Evolutionary conservation across 192 early-diverging fungal genomes (phyloP), one percentile per base, ranked within the genome.

Genomic region (Entomortierella lignicola): DNA sequence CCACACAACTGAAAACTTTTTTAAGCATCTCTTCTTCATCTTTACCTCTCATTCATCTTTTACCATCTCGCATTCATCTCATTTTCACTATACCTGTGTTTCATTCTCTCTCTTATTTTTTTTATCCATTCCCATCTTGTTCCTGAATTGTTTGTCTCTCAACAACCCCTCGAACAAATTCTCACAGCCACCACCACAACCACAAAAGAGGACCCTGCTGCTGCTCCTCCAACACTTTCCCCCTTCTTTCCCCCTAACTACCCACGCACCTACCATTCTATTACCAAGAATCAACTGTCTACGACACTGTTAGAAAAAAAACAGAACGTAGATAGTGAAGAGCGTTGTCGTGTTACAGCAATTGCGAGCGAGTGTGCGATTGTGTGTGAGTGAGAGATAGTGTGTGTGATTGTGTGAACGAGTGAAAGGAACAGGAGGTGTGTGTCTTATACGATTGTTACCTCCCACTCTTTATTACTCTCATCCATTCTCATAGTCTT

Each of bases 1-100:
- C n/a, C n/a, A n/a, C 32, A 29, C 18, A 11, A 29, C 6, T 27
- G 29, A 25, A 5, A 8, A 25, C 13, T 15, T 26, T 48, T 18
- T 18, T 62, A n/a, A 30, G 44, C 7, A 18, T 37, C 29, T 30
- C 5, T 51, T 12, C 1, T 21, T 29, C 48, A 37, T 50, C 20
- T 63, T 63, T 10, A 23, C 20, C 26, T 63, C 48, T 25, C 47
- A 32, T 52, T 63, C 61, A 30, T 43, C 20, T 1, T 43, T 43
- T 21, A 4, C n/a, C n/a, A n/a, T n/a, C n/a, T n/a, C n/a, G n/a
- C n/a, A n/a, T n/a, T n/a, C n/a, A n/a, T n/a, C n/a, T n/a, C n/a
- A n/a, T n/a, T n/a, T n/a, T n/a, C n/a, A n/a, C n/a, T n/a, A n/a
- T n/a, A n/a, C n/a, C n/a, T 53, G 25, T 30, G 31, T 34, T n/a